Percentiles rank a stretch among this genome's conserved stretches.
These are phyloP conservation scores for Beauveria rudraprayagi DNA, from an alignment of 2,329 filamentous ascomycete species.

Conservation along the genomic window DNA sequence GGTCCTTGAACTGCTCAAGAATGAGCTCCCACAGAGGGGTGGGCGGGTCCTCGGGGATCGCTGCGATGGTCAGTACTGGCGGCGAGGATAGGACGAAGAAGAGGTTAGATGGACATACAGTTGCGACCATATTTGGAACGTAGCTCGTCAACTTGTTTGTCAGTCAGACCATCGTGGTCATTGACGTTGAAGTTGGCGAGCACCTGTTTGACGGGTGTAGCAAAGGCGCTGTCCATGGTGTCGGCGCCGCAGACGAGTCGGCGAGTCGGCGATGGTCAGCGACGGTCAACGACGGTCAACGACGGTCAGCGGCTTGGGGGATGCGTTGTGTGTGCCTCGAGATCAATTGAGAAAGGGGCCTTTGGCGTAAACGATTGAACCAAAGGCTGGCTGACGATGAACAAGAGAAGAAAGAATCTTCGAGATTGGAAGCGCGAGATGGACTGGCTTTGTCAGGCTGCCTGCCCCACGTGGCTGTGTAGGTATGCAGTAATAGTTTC, in stretches of 20 bases:
- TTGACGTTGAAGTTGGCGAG: constrained; percentile 51
- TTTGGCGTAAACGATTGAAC: constrained; percentile 4
- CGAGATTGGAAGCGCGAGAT: background rate
- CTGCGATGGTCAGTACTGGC: constrained; percentile 25
- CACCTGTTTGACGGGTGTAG: constrained; percentile 49
- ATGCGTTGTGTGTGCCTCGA: background rate
- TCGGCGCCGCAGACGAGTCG: constrained; percentile 15
- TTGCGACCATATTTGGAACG: constrained; percentile 57
- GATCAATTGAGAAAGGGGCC: constrained; percentile 4
- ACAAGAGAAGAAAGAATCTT: constrained; percentile 6
- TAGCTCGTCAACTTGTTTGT: constrained; percentile 48
- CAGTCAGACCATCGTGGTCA: constrained; percentile 45
- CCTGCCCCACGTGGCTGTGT: constrained; percentile 11
- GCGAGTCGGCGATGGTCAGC: background rate
- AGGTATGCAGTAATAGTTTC: constrained; percentile 1
- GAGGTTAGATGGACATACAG: constrained; percentile 36
- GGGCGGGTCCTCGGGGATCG: constrained; percentile 77
- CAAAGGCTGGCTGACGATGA: constrained; percentile 5
- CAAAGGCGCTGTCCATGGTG: constrained; percentile 56
- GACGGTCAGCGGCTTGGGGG: background rate
- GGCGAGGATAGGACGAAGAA: background rate
- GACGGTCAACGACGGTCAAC: background rate
- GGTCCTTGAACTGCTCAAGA: constrained; percentile 98
- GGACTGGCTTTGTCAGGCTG: constrained; percentile 11
- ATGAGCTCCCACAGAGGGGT: constrained; percentile 95